Conservation (phyloP, 2,329 filamentous ascomycete species). For the Gnomoniopsis sp. region DNA sequence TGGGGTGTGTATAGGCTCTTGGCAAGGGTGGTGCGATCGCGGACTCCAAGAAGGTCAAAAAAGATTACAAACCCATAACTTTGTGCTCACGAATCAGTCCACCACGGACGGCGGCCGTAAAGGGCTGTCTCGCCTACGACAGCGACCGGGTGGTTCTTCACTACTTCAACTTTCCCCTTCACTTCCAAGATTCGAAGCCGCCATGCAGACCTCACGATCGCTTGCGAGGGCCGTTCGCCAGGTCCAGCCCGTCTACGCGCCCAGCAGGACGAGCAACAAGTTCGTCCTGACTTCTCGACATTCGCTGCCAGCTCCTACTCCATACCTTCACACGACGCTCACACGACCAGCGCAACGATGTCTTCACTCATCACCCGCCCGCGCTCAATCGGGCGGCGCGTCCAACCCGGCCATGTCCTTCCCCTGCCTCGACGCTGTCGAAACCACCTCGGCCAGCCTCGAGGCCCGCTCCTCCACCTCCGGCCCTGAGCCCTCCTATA, state of each 20-base stretch:
- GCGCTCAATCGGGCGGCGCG: slow-evolving; percentile 35
- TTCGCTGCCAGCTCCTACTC: neutral
- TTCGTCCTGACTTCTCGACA: neutral
- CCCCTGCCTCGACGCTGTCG: slow-evolving; percentile 82
- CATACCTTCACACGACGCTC: neutral
- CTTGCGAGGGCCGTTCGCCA: slow-evolving; percentile 20
- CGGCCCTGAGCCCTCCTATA: slow-evolving; percentile 92
- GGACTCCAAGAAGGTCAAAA: neutral
- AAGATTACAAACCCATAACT: slow-evolving; percentile 3
- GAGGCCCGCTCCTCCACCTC: slow-evolving; percentile 61
- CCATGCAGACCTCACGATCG: slow-evolving; percentile 20
- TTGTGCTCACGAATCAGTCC: neutral
- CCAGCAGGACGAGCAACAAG: neutral
- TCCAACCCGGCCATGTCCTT: slow-evolving; percentile 87
- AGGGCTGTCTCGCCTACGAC: neutral
- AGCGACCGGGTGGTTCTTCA: neutral
- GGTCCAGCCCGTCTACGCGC: neutral
- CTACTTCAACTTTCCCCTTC: neutral
- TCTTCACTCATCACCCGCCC: slow-evolving; percentile 22
- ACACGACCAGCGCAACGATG: neutral
- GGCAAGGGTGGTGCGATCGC: neutral
- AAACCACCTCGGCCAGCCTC: slow-evolving; percentile 73
- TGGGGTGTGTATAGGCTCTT: neutral
- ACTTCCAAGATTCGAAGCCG: slow-evolving; percentile 12
- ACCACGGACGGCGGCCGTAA: neutral